Percentiles rank a stretch among this genome's conserved stretches.
Conservation (phyloP, 352 stramenopile genomes). For the Pythium sp. region DNA sequence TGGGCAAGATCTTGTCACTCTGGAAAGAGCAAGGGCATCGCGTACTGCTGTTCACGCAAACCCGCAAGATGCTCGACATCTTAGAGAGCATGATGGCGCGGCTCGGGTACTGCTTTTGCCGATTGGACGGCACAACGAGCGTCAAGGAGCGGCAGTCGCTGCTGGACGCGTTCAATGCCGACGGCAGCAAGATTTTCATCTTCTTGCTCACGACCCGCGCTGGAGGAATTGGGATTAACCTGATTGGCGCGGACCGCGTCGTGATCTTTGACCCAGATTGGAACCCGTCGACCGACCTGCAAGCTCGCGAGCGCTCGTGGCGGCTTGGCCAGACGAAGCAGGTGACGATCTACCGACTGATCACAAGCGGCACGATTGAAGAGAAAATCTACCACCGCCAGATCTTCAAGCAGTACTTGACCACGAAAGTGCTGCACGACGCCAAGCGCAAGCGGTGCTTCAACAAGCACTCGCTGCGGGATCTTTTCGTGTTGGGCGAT, state of each 20-base stretch:
- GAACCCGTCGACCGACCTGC: slow-evolving; percentile 97
- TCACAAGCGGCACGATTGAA: slow-evolving; percentile 98
- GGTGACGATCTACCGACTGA: slow-evolving; percentile 90
- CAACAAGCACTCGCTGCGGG: slow-evolving; percentile 94
- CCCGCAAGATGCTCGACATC: slow-evolving; percentile 96
- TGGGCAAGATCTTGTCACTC: slow-evolving; percentile 93
- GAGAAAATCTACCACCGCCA: slow-evolving; percentile 99
- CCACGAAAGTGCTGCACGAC: slow-evolving; percentile 96
- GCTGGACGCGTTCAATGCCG: slow-evolving; percentile 96
- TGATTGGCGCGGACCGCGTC: slow-evolving; percentile 95
- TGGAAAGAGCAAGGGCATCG: slow-evolving; percentile 96
- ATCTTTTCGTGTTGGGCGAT: slow-evolving; percentile 93
- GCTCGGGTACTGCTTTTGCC: slow-evolving; percentile 88
- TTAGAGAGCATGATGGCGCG: slow-evolving; percentile 91
- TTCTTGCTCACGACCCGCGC: slow-evolving; percentile 87
- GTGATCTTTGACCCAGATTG: slow-evolving; percentile 99
- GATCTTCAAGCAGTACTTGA: slow-evolving; percentile 99
- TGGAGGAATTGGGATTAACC: slow-evolving; percentile 96
- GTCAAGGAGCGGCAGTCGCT: slow-evolving; percentile 91
- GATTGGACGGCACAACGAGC: slow-evolving; percentile 96
- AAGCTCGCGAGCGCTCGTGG: slow-evolving; percentile 97
- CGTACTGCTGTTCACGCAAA: slow-evolving; percentile 98
- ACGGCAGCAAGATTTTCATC: slow-evolving; percentile 71
- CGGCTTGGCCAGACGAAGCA: slow-evolving; percentile 89
- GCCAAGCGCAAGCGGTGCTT: slow-evolving; percentile 96